Percentiles rank a stretch among this genome's conserved stretches.
Evolutionary conservation across 805 yeast genomes (phyloP).

Genomic region (Wickerhamiella alocasiicola): DNA sequence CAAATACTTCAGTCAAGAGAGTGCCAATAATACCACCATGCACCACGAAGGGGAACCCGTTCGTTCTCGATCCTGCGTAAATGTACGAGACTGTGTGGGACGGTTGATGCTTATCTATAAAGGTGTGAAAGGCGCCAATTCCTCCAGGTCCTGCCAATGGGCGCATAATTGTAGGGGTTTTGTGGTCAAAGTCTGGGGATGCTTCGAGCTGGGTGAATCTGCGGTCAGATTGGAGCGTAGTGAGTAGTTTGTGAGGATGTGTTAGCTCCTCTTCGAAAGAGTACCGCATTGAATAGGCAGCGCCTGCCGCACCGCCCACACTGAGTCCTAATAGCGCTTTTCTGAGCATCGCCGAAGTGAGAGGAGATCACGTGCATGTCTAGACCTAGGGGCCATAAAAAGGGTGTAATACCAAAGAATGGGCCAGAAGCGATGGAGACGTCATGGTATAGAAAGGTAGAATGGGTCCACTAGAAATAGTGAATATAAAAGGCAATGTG

Average conservation of each 20-base stretch:
- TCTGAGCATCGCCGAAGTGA: background rate
- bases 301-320: background rate
- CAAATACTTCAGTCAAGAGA: constrained; percentile 62
- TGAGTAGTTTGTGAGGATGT: constrained; percentile 8
- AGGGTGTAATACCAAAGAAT: too few relatives aligned
- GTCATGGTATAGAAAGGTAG: too few relatives aligned
- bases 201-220: constrained; percentile 4
- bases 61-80: constrained; percentile 63
- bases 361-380: too few relatives aligned
- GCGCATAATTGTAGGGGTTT: background rate
- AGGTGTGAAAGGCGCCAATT: constrained; percentile 57
- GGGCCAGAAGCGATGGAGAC: too few relatives aligned
- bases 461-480: too few relatives aligned
- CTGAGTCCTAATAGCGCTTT: constrained; percentile 3
- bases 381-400: too few relatives aligned
- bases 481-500: too few relatives aligned
- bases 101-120: constrained; percentile 45
- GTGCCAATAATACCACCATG: constrained; percentile 88
- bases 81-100: constrained; percentile 53
- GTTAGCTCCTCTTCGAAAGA: constrained; percentile 3
- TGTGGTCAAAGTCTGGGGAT: background rate
- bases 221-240: background rate
- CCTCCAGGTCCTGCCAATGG: constrained; percentile 29
- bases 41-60: constrained; percentile 77
- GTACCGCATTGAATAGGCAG: background rate